These are phyloP conservation scores for Acephala macrosclerotiorum DNA, from an alignment of 2,329 filamentous ascomycete species.

Conservation along the genomic window DNA sequence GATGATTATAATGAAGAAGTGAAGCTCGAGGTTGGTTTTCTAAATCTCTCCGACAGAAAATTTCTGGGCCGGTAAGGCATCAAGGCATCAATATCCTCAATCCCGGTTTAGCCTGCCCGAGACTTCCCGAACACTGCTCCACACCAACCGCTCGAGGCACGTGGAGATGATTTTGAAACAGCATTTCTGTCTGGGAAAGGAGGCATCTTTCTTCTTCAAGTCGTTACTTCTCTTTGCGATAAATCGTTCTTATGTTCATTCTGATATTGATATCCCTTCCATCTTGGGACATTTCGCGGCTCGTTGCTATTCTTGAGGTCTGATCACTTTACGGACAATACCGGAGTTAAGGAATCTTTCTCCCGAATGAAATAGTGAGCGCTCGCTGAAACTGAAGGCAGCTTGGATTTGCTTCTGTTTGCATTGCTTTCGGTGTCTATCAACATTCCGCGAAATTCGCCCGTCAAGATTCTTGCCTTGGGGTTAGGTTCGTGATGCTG, in stretches of 20 bases:
- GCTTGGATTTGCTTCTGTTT: neutral
- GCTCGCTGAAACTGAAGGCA: neutral
- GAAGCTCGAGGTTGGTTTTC: neutral
- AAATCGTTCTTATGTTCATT: neutral
- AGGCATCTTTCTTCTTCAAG: neutral
- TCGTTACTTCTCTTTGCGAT: neutral
- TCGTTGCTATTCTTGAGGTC: neutral
- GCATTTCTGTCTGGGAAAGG: neutral
- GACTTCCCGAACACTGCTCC: too few relatives aligned
- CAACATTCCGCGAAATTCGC: too few relatives aligned
- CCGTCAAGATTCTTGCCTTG: too few relatives aligned
- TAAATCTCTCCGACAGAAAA: conserved; percentile 3
- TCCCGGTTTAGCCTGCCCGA: too few relatives aligned
- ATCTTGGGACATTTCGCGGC: neutral
- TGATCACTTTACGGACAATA: neutral
- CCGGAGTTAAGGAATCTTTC: neutral
- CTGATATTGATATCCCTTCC: neutral
- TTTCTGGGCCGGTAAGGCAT: conserved; percentile 9
- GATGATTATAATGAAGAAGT: neutral
- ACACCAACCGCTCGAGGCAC: too few relatives aligned
- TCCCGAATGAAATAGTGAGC: neutral
- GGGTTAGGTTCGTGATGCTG: too few relatives aligned
- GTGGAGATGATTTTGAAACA: neutral
- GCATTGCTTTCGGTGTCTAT: neutral
- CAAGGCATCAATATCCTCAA: too few relatives aligned